phyloP scores from a whole-genome alignment of 805 yeast species.

The Ogataea siamensis region DNA sequence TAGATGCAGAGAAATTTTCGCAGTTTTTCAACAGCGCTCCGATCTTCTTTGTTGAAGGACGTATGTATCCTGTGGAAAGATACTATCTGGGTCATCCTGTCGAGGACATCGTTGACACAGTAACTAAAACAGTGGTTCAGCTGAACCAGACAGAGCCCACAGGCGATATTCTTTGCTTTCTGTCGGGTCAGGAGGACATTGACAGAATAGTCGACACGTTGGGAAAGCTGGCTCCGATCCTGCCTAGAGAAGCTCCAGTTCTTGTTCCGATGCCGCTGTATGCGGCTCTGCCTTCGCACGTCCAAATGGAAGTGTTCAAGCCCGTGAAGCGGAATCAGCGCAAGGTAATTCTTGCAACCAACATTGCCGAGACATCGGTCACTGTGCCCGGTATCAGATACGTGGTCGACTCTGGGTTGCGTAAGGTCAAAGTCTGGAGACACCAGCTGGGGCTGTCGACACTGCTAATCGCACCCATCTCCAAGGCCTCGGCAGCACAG shows the following conservation, averaged over 20 bases:
- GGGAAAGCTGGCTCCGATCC: constrained; percentile 55
- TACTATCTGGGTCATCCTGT: constrained; percentile 60
- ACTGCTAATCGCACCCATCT: constrained; percentile 84
- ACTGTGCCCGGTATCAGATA: constrained; percentile 93
- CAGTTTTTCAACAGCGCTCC: constrained; percentile 76
- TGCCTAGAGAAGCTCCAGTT: constrained; percentile 74
- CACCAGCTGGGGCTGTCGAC: constrained; percentile 93
- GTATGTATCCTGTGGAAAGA: constrained; percentile 79
- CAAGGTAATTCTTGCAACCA: constrained; percentile 88
- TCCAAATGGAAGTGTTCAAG: constrained; percentile 78
- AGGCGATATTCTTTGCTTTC: constrained; percentile 90
- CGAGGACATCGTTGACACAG: constrained; percentile 82
- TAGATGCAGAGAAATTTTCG: constrained; percentile 87
- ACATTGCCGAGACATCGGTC: constrained; percentile 96
- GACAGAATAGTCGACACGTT: constrained; percentile 74
- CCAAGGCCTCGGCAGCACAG: constrained; percentile 92
- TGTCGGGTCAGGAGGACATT: constrained; percentile 97
- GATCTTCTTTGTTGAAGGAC: constrained; percentile 85
- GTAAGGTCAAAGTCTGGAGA: constrained; percentile 94
- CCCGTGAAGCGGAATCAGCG: constrained; percentile 64
- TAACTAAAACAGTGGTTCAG: constrained; percentile 72
- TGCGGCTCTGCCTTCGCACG: constrained; percentile 87
- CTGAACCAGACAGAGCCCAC: constrained; percentile 73
- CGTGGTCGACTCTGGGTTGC: constrained; percentile 87
- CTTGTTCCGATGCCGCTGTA: constrained; percentile 81